Percentiles rank a stretch among this genome's conserved stretches.
These are phyloP conservation scores for Polymyxa betae DNA, from an alignment of 208 protist genomes.

Conservation along the genomic window DNA sequence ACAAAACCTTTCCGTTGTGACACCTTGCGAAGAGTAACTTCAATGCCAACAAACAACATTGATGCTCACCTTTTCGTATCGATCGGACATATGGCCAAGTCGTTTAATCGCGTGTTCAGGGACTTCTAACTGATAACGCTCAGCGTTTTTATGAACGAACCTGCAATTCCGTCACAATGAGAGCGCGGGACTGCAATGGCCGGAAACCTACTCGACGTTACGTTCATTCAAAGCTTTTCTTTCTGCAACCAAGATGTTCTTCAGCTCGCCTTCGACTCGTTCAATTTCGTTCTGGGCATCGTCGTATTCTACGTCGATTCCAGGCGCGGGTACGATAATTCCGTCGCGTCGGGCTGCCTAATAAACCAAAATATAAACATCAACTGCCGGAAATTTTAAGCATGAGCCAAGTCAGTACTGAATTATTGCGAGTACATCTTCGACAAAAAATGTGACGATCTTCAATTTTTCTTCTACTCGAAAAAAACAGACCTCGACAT, in stretches of 20 bases:
- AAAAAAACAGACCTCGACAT: slow-evolving; percentile 21
- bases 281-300: background rate
- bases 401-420: background rate
- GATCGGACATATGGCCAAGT: background rate
- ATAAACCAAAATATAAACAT: background rate
- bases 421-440: too few species aligned
- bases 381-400: background rate
- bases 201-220: background rate
- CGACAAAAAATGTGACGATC: too few species aligned
- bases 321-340: background rate
- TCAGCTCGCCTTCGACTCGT: background rate
- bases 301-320: background rate
- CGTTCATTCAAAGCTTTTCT: background rate
- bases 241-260: background rate
- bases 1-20: background rate
- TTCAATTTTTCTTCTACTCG: too few species aligned
- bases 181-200: background rate
- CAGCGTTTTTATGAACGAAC: background rate
- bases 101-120: background rate
- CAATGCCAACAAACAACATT: background rate
- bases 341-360: background rate
- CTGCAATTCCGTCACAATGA: background rate
- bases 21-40: background rate
- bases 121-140: background rate
- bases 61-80: background rate